These are phyloP conservation scores for Paramyrothecium roridum DNA, from an alignment of 2,329 filamentous ascomycete genomes.

Conservation along the genomic window DNA sequence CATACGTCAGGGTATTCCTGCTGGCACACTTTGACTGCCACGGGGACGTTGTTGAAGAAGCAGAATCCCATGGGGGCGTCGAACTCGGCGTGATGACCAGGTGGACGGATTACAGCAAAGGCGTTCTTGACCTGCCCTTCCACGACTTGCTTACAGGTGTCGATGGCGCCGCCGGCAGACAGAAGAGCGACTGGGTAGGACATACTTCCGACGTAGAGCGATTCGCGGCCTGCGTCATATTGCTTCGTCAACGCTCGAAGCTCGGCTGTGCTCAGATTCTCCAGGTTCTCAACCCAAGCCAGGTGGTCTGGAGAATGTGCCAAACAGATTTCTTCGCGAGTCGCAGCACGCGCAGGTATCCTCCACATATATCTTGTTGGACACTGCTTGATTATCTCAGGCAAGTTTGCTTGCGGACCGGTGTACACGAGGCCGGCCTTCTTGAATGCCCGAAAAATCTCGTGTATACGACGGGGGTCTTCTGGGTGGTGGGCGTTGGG, in stretches of 20 bases:
- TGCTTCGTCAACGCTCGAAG: conserved; percentile 63
- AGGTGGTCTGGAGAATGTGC: conserved; percentile 78
- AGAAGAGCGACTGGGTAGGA: conserved; percentile 79
- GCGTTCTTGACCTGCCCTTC: conserved; percentile 84
- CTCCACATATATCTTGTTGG: conserved; percentile 68
- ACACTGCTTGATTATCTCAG: conserved; percentile 46
- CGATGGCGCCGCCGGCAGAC: conserved; percentile 89
- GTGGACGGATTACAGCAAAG: conserved; percentile 91
- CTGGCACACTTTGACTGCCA: conserved; percentile 87
- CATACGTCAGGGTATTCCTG: conserved; percentile 74
- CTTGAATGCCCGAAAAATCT: conserved; percentile 88
- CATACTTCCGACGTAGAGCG: conserved; percentile 78
- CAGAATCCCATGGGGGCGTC: conserved; percentile 90
- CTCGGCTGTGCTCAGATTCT: conserved; percentile 54
- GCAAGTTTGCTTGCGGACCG: conserved; percentile 52
- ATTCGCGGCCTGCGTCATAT: conserved; percentile 65
- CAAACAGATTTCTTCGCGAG: conserved; percentile 72
- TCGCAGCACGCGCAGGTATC: conserved; percentile 76
- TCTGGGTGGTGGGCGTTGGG: conserved; percentile 84
- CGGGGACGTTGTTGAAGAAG: conserved; percentile 95
- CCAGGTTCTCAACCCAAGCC: conserved; percentile 66
- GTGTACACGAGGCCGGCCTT: conserved; percentile 72
- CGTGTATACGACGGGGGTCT: conserved; percentile 86
- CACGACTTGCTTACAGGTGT: conserved; percentile 91
- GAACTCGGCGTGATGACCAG: conserved; percentile 90